A percentile compares a stretch with the other conserved stretches of the same genome.
phyloP scores from a whole-genome alignment of 345 rosid genomes.

The Melaleuca quinquenervia region DNA sequence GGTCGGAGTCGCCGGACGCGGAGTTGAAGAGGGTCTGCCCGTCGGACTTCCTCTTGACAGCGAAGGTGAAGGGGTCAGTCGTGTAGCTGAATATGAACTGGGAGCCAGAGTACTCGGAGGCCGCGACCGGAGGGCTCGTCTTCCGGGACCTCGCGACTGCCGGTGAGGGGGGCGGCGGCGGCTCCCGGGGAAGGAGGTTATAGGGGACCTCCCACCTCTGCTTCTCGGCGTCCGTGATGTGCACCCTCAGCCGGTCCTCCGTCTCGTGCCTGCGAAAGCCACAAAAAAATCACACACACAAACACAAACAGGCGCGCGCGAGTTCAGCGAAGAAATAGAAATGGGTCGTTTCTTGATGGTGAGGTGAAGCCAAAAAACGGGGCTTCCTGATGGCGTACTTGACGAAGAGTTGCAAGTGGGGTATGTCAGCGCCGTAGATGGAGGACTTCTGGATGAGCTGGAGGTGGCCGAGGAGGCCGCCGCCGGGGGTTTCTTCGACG shows the following conservation, averaged over 20 bases:
- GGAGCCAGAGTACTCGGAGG: constrained; percentile 46
- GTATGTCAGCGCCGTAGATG: constrained; percentile 80
- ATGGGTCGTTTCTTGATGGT: neutral
- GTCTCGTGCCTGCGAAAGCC: constrained; percentile 60
- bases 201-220: constrained; percentile 96
- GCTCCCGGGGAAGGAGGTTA: constrained; percentile 70
- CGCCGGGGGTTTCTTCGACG: constrained; percentile 61
- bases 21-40: constrained; percentile 79
- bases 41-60: constrained; percentile 71
- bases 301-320: neutral
- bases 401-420: constrained; percentile 62
- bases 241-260: constrained; percentile 62
- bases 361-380: neutral
- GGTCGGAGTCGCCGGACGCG: constrained; percentile 32
- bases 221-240: constrained; percentile 78
- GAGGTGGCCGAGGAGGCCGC: constrained; percentile 66
- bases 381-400: constrained; percentile 36
- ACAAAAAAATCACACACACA: neutral
- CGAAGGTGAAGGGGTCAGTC: constrained; percentile 75
- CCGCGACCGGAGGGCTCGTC: constrained; percentile 18
- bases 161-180: constrained; percentile 39
- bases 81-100: constrained; percentile 57
- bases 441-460: constrained; percentile 67
- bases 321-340: neutral
- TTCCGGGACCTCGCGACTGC: constrained; percentile 39